These are phyloP conservation scores for Zygotorulaspora danielsina DNA, from an alignment of 805 yeast species.

Conservation along the genomic window DNA sequence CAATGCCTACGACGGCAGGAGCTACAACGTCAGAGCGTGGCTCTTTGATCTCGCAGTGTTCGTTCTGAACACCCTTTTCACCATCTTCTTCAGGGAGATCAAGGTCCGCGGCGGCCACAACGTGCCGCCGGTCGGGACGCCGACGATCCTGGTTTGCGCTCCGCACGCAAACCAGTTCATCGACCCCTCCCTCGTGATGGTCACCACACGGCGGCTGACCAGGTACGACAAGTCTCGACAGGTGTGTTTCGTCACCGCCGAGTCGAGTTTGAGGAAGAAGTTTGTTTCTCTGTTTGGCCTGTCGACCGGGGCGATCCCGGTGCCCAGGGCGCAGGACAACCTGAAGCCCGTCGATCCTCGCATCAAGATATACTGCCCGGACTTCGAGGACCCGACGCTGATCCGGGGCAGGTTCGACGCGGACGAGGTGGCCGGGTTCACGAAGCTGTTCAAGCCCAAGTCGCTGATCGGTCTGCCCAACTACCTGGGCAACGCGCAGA, in stretches of 20 bases:
- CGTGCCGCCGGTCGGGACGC: conserved; percentile 35
- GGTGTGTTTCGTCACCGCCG: conserved; percentile 79
- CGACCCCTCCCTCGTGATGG: conserved; percentile 72
- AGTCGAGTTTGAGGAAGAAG: conserved; percentile 55
- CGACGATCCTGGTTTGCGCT: conserved; percentile 74
- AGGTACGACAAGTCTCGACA: conserved; percentile 51
- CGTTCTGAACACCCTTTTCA: conserved; percentile 29
- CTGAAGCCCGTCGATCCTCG: conserved; percentile 63
- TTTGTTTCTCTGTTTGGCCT: conserved; percentile 74
- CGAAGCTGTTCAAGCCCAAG: conserved; percentile 52
- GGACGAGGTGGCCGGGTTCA: conserved; percentile 53
- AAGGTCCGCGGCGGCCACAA: conserved; percentile 57
- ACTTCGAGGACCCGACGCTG: conserved; percentile 44
- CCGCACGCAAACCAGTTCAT: conserved; percentile 90
- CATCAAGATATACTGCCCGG: conserved; percentile 49
- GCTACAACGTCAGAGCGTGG: conserved; percentile 26
- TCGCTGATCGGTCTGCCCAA: conserved; percentile 76
- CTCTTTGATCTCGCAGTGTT: conserved; percentile 31
- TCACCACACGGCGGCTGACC: conserved; percentile 51
- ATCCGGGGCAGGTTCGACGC: conserved; percentile 51
- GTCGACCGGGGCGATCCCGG: conserved; percentile 78
- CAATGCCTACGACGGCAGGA: conserved; percentile 28
- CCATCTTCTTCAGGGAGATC: conserved; percentile 65
- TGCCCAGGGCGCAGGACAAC: conserved; percentile 85
- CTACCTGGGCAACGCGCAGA: conserved; percentile 70